phyloP scores from a whole-genome alignment of 164 flowering plant genomes.

The Dillenia turbinata region DNA sequence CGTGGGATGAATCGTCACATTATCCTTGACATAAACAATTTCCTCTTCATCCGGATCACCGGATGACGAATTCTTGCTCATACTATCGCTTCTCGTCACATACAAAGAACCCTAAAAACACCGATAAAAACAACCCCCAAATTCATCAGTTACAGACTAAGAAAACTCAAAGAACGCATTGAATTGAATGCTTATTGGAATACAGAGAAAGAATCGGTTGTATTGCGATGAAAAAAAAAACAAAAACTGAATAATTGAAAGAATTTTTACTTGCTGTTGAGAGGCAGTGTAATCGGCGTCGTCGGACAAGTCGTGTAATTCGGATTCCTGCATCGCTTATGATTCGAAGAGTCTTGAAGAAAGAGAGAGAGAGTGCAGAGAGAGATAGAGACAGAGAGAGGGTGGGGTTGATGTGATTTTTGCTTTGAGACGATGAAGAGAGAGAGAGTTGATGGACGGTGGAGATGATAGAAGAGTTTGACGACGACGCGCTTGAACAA shows the following conservation, averaged over 20 bases:
- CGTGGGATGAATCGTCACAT: constrained; percentile 94
- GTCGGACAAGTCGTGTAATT: constrained; percentile 83
- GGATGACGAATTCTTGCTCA: constrained; percentile 32
- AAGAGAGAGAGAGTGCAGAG: neutral
- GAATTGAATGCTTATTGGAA: too few relatives aligned
- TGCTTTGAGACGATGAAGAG: constrained; percentile 15
- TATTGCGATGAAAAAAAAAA: too few relatives aligned
- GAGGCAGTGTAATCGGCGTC: constrained; percentile 97
- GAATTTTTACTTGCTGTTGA: constrained; percentile 52
- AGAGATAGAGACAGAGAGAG: constrained; percentile 1
- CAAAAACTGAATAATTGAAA: too few relatives aligned
- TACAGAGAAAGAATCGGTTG: too few relatives aligned
- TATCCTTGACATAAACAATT: constrained; percentile 72
- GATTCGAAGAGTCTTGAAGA: neutral
- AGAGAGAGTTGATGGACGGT: neutral
- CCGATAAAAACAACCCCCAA: neutral
- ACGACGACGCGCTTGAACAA: too few relatives aligned
- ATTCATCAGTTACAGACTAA: neutral
- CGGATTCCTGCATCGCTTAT: constrained; percentile 68
- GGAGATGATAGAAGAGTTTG: too few relatives aligned
- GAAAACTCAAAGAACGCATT: neutral
- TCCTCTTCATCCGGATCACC: constrained; percentile 66
- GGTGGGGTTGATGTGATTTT: constrained; percentile 4
- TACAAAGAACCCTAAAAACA: constrained; percentile 38
- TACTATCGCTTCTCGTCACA: constrained; percentile 32